Evolutionary conservation across 164 flowering plant species (phyloP), one percentile per base, ranked within the genome.

Genomic region (Malania oleifera): DNA sequence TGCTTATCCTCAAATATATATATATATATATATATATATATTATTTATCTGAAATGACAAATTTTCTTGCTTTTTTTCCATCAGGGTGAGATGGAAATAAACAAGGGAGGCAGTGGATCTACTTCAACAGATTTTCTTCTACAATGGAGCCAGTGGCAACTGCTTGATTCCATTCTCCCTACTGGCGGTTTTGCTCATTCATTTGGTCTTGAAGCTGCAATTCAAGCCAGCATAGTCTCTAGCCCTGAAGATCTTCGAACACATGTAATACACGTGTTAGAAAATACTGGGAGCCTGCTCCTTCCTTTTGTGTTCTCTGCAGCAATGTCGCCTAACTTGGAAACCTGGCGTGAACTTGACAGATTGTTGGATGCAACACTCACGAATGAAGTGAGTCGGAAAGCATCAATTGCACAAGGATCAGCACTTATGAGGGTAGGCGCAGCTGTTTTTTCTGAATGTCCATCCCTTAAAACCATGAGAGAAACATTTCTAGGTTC

Each of bases 181-280:
- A 93, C 98, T 0, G 98, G 98, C 20, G 98, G 98, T 2, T 93
- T 93, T 70, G 98, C 96, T 63, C 95, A 93, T 75, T 90, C 96
- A 2, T 80, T 74, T 50, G 98, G 98, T 35, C 84, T 93, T 13
- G 98, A 93, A 74, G 92, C 96, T 13, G 92, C 97, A 24, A 66
- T 82, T n/a, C 97, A 87, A 73, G 71, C 85, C 26, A 69, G 72
- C 15, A 13, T 85, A 6, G 57, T 90, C 49, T 64, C 72, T 6
- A 62, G 57, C 17, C 79, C 82, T 3, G 85, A 82, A 57, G 87
- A 81, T 69, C 83, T 90, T 55, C 68, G 62, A 54, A 57, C 71
- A 20, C 77, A 61, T 66, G 71, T 86, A 22, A 68, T 78, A 31
- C 84, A 88, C 62, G 40, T 82, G 12, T 67, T 90, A 60, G 91